Conservation (phyloP, 2,329 filamentous ascomycete species). For the Amylocarpus encephaloides region DNA sequence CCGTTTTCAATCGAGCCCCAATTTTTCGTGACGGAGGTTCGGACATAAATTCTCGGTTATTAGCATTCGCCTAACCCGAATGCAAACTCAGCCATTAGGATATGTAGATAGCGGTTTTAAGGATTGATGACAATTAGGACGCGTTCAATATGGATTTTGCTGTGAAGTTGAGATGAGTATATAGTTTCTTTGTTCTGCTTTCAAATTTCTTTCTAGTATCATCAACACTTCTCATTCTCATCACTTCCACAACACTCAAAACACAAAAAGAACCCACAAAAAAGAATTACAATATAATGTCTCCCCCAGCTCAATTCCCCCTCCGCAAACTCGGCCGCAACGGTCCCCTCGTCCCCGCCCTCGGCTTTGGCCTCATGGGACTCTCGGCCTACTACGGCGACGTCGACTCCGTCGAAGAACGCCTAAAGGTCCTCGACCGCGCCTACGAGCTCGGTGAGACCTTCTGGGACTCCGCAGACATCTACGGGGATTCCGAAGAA, state of each 20-base stretch:
- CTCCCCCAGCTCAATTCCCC: slow-evolving; percentile 7
- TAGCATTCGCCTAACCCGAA: too few species aligned
- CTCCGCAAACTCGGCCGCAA: slow-evolving; percentile 24
- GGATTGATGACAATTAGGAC: too few species aligned
- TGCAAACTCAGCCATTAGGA: too few species aligned
- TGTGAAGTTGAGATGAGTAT: too few species aligned
- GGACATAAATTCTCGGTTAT: too few species aligned
- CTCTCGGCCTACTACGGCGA: slow-evolving; percentile 31
- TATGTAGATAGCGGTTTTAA: too few species aligned
- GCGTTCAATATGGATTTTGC: too few species aligned
- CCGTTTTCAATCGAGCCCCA: too few species aligned
- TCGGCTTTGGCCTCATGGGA: slow-evolving; percentile 27
- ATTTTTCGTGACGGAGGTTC: too few species aligned
- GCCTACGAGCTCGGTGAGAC: slow-evolving; percentile 35
- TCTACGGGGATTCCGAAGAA: slow-evolving; percentile 43
- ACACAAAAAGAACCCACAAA: not conserved
- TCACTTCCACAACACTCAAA: not conserved
- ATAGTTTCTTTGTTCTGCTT: too few species aligned
- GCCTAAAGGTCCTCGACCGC: slow-evolving; percentile 35
- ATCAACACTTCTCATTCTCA: not conserved
- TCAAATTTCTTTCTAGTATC: not conserved
- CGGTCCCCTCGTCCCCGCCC: slow-evolving; percentile 22
- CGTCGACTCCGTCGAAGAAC: slow-evolving; percentile 31
- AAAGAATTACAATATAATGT: not conserved
- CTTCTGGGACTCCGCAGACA: slow-evolving; percentile 34